Conservation (phyloP, 352 stramenopile genomes). For the Blastocystis sp. region DNA sequence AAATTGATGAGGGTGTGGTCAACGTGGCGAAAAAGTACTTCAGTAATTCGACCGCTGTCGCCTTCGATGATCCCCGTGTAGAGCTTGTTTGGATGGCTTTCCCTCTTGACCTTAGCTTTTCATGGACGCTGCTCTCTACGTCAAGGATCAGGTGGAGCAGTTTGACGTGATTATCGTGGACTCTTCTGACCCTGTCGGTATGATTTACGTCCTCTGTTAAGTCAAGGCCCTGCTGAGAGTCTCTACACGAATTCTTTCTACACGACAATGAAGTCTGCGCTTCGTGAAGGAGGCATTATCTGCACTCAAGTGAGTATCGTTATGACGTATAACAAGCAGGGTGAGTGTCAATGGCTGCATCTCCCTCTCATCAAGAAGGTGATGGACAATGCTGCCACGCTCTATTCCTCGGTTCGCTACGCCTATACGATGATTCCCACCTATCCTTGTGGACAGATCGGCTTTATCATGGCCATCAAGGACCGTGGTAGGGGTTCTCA, state of each 20-base stretch:
- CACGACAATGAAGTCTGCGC: constrained; percentile 81
- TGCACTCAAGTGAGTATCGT: constrained; percentile 68
- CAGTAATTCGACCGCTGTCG: constrained; percentile 77
- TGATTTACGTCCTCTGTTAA: background rate
- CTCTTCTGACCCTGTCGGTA: constrained; percentile 84
- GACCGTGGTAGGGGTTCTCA: constrained; percentile 30
- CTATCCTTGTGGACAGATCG: constrained; percentile 97
- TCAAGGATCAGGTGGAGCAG: constrained; percentile 70
- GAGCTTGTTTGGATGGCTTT: constrained; percentile 69
- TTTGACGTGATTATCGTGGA: constrained; percentile 96
- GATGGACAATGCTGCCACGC: constrained; percentile 76
- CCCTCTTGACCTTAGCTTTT: constrained; percentile 63
- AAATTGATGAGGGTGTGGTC: constrained; percentile 96
- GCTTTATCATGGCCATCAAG: constrained; percentile 81
- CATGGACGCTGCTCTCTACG: constrained; percentile 81
- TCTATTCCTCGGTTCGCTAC: constrained; percentile 93
- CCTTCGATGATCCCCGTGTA: constrained; percentile 89
- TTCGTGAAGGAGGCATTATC: constrained; percentile 72
- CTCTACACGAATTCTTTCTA: constrained; percentile 91
- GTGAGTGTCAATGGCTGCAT: constrained; percentile 97
- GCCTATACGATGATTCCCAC: constrained; percentile 96
- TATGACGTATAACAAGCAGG: constrained; percentile 67
- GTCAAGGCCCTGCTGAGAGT: constrained; percentile 78
- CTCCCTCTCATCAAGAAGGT: constrained; percentile 90
- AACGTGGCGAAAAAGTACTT: constrained; percentile 87